Conservation (phyloP, 2,329 filamentous ascomycete genomes). For the Hypoxylon sp. region DNA sequence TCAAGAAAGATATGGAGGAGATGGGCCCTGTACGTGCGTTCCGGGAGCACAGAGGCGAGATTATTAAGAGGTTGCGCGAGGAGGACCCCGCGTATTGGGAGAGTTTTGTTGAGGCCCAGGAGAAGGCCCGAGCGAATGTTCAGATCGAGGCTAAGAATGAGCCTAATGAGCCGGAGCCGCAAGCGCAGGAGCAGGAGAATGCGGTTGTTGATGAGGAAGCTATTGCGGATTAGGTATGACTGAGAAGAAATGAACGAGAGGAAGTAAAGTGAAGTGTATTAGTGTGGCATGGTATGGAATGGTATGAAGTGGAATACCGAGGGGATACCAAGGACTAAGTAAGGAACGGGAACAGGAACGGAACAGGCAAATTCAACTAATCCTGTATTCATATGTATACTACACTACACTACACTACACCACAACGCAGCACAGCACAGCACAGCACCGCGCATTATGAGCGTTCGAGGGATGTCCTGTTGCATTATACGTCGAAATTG, state of each 20-base stretch:
- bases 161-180: too few relatives aligned
- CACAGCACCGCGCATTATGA: constrained; percentile 7
- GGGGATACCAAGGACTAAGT: neutral
- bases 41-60: constrained; percentile 67
- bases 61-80: constrained; percentile 65
- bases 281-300: too few relatives aligned
- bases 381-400: constrained; percentile 35
- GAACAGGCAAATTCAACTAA: neutral
- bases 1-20: constrained; percentile 65
- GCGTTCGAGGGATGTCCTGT: constrained; percentile 13
- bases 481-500: neutral
- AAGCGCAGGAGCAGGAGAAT: constrained; percentile 40
- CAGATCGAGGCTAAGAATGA: constrained; percentile 49
- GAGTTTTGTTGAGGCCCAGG: constrained; percentile 71
- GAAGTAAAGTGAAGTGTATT: neutral
- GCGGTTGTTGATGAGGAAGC: constrained; percentile 57
- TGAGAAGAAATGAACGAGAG: neutral
- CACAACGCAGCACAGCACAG: neutral
- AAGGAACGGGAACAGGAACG: neutral
- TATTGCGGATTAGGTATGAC: constrained; percentile 56
- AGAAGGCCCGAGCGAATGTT: constrained; percentile 69
- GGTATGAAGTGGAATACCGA: neutral
- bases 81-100: constrained; percentile 77
- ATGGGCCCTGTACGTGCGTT: constrained; percentile 74
- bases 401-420: neutral